Base-by-base conservation (phyloP, 768 basidiomycete genomes). In the Russula brevipes region DNA sequence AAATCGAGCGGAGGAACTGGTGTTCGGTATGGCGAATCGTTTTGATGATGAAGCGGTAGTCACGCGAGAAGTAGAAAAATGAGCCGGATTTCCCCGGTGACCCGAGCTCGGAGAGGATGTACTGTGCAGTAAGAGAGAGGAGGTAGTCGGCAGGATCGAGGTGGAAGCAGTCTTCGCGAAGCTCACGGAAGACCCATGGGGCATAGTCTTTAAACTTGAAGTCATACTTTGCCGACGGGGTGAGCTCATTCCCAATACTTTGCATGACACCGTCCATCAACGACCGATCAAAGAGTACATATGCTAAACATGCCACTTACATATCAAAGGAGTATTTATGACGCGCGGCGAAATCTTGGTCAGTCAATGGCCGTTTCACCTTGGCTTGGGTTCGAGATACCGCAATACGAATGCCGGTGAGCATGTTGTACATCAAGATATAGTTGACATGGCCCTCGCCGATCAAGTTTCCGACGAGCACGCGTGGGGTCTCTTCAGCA, bases 171-270 rank as follows among this genome's bases (percentile, higher is more conserved):
- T 94, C 89, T 76, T 98, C 96, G 36, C 97, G 88, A 14, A 99
- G 79, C 59, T 93, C 90, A 33, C 96, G 91, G 76, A 99, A 99
- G 3, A 98, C 91, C 89, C 91, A 97, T 0, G 97, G 96, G 0
- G 95, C 94, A 73, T 98, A 99, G 73, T 99, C 96, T 75, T 98
- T 98, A 81, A 98, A 98, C 76, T 99, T 99, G 82, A 98, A 98
- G 74, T 98, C 97, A 77, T 99, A 99, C 77, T 88, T 89, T 5
- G 96, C 95, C 0, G 94, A 97, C 0, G 97, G 97, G 12, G 97
- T 98, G 31, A 99, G 81, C 76, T 99, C 97, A 74, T 99, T 98
- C 24, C 97, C 97, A 70, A 97, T 83, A 68, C 93, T 95, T 70
- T 45, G 51, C 8, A 36, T 31, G 30, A 24, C 54, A 50, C 56